Percentiles rank a stretch among this genome's conserved stretches.
phyloP scores from a whole-genome alignment of 2,329 filamentous ascomycete species.

The Colletotrichum abscissum region DNA sequence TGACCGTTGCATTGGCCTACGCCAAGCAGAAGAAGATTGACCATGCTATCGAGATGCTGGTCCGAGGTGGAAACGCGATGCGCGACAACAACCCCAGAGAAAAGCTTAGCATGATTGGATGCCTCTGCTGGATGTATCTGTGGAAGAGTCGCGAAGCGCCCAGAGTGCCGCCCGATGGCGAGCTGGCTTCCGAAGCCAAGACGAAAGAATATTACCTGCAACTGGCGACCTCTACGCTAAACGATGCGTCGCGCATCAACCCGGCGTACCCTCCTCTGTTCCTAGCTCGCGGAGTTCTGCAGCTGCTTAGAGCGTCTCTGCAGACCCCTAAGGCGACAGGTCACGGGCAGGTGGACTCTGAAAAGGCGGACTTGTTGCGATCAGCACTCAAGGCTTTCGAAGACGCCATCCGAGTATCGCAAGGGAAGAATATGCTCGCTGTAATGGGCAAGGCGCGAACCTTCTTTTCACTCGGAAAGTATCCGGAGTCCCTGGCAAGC shows the following conservation, averaged over 20 bases:
- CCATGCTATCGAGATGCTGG: slow-evolving; percentile 79
- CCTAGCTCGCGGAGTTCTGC: slow-evolving; percentile 89
- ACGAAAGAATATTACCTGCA: slow-evolving; percentile 96
- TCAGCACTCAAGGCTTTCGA: slow-evolving; percentile 94
- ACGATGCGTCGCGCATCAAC: slow-evolving; percentile 95
- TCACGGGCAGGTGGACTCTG: slow-evolving; percentile 74
- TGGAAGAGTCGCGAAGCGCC: slow-evolving; percentile 87
- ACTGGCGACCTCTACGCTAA: slow-evolving; percentile 88
- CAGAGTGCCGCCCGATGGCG: slow-evolving; percentile 70
- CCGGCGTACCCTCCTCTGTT: slow-evolving; percentile 92
- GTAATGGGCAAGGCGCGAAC: slow-evolving; percentile 90
- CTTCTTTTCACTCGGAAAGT: slow-evolving; percentile 87
- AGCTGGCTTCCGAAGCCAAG: slow-evolving; percentile 76
- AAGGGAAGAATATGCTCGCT: slow-evolving; percentile 91
- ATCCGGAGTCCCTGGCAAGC: slow-evolving; percentile 80
- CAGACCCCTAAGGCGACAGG: slow-evolving; percentile 79
- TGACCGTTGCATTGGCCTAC: slow-evolving; percentile 96
- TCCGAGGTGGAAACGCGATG: slow-evolving; percentile 78
- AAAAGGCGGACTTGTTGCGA: slow-evolving; percentile 82
- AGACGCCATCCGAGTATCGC: slow-evolving; percentile 87
- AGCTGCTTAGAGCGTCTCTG: slow-evolving; percentile 87
- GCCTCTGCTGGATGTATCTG: slow-evolving; percentile 90
- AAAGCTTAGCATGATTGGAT: slow-evolving; percentile 85
- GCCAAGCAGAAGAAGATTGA: slow-evolving; percentile 96
- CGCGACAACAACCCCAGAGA: slow-evolving; percentile 81